These are phyloP conservation scores for Nakazawaea anatomiae DNA, from an alignment of 805 yeast genomes.

Conservation along the genomic window DNA sequence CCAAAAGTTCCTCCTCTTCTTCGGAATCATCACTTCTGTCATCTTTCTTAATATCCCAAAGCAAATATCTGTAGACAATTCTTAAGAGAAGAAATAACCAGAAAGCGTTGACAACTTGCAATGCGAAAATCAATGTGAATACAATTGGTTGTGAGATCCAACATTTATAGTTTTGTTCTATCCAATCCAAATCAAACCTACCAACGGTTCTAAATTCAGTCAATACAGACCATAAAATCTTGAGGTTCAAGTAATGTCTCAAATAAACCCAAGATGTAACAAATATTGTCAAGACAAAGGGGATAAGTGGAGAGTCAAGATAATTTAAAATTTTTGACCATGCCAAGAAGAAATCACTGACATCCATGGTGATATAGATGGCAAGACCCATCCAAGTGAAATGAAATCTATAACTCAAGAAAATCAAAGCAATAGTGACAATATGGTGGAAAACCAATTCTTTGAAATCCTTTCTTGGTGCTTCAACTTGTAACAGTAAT, in stretches of 20 bases:
- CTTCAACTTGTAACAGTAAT: conserved; percentile 77
- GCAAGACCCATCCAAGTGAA: conserved; percentile 94
- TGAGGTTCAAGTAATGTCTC: conserved; percentile 81
- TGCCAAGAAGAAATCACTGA: conserved; percentile 85
- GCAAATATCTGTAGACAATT: conserved; percentile 61
- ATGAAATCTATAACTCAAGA: conserved; percentile 86
- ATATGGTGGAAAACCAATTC: conserved; percentile 93
- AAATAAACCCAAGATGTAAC: conserved; percentile 75
- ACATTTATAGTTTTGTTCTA: conserved; percentile 91
- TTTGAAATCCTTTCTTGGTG: conserved; percentile 89
- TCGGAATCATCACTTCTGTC: conserved; percentile 86
- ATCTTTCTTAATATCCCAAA: conserved; percentile 59
- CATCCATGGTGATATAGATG: conserved; percentile 92
- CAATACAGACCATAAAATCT: conserved; percentile 74
- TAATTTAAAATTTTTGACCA: conserved; percentile 83
- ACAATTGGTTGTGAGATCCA: conserved; percentile 92
- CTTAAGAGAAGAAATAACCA: conserved; percentile 84
- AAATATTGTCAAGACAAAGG: conserved; percentile 65
- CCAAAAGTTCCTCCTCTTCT: conserved; percentile 37
- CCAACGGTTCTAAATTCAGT: conserved; percentile 89
- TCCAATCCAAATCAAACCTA: conserved; percentile 73
- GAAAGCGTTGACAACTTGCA: conserved; percentile 80
- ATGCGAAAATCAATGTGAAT: conserved; percentile 65
- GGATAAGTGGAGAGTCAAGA: conserved; percentile 58
- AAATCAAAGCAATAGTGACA: conserved; percentile 81